A percentile compares a stretch with the other conserved stretches of the same genome.
phyloP scores from a whole-genome alignment of 2,329 filamentous ascomycete genomes.

The Diaporthe ilicicola region DNA sequence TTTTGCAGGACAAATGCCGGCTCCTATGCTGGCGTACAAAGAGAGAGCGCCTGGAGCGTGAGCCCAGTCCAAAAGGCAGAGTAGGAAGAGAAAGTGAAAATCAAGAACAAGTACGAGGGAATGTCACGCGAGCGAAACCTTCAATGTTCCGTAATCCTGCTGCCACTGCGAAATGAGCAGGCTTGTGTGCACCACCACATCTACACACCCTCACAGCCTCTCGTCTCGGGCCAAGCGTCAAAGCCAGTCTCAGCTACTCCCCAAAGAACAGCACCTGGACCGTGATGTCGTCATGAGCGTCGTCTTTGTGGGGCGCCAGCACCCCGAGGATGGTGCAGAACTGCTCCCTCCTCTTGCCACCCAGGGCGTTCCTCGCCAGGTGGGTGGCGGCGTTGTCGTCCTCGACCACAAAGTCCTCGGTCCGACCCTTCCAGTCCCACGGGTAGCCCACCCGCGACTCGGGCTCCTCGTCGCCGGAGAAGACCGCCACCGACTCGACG shows the following conservation, averaged over 20 bases:
- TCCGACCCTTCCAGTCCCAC: slow-evolving; percentile 24
- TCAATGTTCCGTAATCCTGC: background rate
- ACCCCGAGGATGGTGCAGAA: slow-evolving; percentile 77
- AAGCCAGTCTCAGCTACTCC: too few species aligned
- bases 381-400: slow-evolving; percentile 86
- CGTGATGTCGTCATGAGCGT: slow-evolving; percentile 77
- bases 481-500: background rate
- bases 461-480: background rate
- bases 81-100: background rate
- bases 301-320: slow-evolving; percentile 73
- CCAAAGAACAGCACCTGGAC: slow-evolving; percentile 86
- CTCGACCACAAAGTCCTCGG: slow-evolving; percentile 74
- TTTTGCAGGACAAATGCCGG: background rate
- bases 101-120: too few species aligned
- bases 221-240: background rate
- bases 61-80: background rate
- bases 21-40: background rate
- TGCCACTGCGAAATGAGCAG: background rate
- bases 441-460: background rate
- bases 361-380: slow-evolving; percentile 81
- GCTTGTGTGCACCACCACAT: too few species aligned
- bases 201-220: too few species aligned
- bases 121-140: too few species aligned
- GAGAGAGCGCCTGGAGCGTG: background rate
- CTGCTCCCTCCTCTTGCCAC: slow-evolving; percentile 78